Conservation (phyloP, 768 basidiomycete species). For the Lactifluus hygrophoroides region DNA sequence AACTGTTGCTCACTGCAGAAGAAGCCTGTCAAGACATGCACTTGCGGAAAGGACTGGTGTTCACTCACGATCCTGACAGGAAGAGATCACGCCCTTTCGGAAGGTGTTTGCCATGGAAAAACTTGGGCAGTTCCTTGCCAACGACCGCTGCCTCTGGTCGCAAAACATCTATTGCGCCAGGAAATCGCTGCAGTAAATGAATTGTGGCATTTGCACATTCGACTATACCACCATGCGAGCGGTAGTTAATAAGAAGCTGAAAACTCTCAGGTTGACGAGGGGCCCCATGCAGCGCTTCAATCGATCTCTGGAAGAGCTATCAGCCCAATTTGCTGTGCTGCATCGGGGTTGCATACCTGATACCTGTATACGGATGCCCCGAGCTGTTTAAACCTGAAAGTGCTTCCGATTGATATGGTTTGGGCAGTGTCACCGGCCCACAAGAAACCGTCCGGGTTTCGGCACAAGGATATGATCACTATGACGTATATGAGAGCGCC, state of each 20-base stretch:
- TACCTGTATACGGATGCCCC: conserved; percentile 57
- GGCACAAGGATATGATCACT: conserved; percentile 59
- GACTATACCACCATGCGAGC: conserved; percentile 70
- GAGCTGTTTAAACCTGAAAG: conserved; percentile 63
- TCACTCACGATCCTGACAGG: not conserved
- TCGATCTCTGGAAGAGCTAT: not conserved
- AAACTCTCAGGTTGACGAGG: conserved; percentile 35
- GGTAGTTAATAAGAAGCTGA: conserved; percentile 55
- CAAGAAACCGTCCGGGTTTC: conserved; percentile 57
- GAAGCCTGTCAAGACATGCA: not conserved
- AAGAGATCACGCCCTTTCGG: conserved; percentile 2
- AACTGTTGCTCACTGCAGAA: conserved; percentile 36
- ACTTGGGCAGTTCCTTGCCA: conserved; percentile 47
- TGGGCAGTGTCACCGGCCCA: conserved; percentile 81
- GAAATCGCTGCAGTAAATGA: conserved; percentile 48
- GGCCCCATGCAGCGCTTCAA: conserved; percentile 5
- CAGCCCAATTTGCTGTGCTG: not conserved
- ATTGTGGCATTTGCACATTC: conserved; percentile 59
- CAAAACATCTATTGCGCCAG: conserved; percentile 52
- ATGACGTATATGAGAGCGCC: not conserved
- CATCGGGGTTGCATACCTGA: conserved; percentile 37
- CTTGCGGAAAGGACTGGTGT: not conserved
- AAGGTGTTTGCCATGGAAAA: conserved; percentile 41
- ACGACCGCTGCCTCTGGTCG: conserved; percentile 47
- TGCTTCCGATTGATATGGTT: conserved; percentile 63